A percentile compares a stretch with the other conserved stretches of the same genome.
These are phyloP conservation scores for Pseudogymnoascus sp. DNA, from an alignment of 2,329 filamentous ascomycete species.

Conservation along the genomic window DNA sequence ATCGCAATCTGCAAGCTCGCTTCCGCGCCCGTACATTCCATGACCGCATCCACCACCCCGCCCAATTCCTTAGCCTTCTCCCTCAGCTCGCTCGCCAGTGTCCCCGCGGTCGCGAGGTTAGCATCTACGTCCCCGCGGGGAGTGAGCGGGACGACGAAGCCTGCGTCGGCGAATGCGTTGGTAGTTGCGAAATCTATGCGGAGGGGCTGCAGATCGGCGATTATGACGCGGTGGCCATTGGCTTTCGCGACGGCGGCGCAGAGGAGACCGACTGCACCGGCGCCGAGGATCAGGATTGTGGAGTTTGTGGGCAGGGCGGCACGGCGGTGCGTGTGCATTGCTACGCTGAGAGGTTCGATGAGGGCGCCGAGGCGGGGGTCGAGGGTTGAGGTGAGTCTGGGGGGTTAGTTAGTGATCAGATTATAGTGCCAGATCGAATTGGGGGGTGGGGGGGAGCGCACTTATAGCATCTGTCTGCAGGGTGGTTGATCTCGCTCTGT, in stretches of 20 bases:
- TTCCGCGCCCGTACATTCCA: constrained; percentile 74
- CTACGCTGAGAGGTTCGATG: constrained; percentile 81
- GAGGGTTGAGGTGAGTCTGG: constrained; percentile 59
- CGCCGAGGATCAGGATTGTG: constrained; percentile 75
- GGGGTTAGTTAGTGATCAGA: not conserved
- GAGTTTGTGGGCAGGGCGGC: constrained; percentile 65
- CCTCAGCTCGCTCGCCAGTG: not conserved
- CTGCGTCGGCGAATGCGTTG: constrained; percentile 62
- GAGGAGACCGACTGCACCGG: constrained; percentile 78
- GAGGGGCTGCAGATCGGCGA: constrained; percentile 74
- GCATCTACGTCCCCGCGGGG: constrained; percentile 67
- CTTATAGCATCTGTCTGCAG: constrained; percentile 89
- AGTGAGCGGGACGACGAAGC: constrained; percentile 53
- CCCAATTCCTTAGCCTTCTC: constrained; percentile 42
- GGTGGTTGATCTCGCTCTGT: constrained; percentile 74
- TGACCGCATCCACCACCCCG: constrained; percentile 64
- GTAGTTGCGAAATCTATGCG: constrained; percentile 70
- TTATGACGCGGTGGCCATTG: constrained; percentile 73
- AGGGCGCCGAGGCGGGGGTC: constrained; percentile 80
- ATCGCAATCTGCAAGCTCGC: constrained; percentile 68
- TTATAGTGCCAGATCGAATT: not conserved
- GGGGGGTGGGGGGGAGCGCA: not conserved
- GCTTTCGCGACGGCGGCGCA: constrained; percentile 79
- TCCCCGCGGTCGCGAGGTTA: constrained; percentile 52
- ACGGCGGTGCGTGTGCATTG: constrained; percentile 75